Evolutionary conservation across 2,329 filamentous ascomycete species (phyloP), one percentile per base, ranked within the genome.

Genomic region (Ceratocystis diversiconidia): DNA sequence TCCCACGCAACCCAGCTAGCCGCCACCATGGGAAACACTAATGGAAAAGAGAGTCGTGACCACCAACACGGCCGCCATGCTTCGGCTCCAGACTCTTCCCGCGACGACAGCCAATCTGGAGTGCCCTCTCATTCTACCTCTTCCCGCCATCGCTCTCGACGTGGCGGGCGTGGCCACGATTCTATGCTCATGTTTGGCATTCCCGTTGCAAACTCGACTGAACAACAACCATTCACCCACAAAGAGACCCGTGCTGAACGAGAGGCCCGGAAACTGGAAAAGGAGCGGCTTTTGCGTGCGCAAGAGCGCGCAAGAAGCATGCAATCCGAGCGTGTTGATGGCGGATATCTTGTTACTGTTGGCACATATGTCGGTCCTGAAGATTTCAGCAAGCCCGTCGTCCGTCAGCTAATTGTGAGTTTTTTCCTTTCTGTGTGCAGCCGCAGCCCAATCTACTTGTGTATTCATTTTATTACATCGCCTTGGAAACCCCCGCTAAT

Each of bases 271-370:
- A 88, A 87, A 69, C 77, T 90, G 65, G 92, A 96, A 74, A 88
- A 85, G 72, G 92, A 97, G 74, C 85, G 90, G 59, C 78, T 82
- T 17, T 80, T 83, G 46, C 82, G 94, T 66, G 76, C 87, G 55
- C 90, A 90, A 74, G 94, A 99, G 74, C 84, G 94, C 61, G 92
- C 96, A 74, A 83, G 88, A 69, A 99, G 94, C 72, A 85, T 97
- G 77, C 85, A 81, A 69, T 92, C 96, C 71, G 94, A 99, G 73
- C 85, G 92, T 74, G 88, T 97, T 2, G 94, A 99, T 75, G 94
- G 94, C 22, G 94, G 94, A 25, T 99, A 87, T 76, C 78, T 99
- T 61, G 94, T 99, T 41, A 99, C 94, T 0, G 84, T 96, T 73
- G 94, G 94, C 44, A 89, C 92, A 62, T 99, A 99, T 73, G 92